Evolutionary conservation across 176 grass and related monocot species (phyloP).

Genomic region (Triticum timopheevii): DNA sequence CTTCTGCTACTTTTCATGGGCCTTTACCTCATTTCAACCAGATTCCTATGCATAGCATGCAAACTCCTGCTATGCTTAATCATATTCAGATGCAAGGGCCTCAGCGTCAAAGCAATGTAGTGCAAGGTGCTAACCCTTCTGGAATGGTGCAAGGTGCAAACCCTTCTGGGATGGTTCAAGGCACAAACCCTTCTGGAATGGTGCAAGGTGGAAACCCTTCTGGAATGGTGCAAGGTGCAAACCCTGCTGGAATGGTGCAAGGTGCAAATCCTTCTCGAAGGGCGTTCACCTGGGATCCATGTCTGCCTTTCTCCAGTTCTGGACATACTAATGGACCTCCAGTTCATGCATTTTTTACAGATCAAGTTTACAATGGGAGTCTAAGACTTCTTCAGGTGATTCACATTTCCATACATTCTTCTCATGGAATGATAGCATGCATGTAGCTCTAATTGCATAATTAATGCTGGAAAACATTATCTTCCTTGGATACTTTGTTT

Average conservation of each 20-base stretch:
- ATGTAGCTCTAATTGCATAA: slow-evolving; percentile 16
- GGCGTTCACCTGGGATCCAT: slow-evolving; percentile 46
- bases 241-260: no score
- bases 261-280: no score
- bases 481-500: neutral
- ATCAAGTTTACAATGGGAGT: slow-evolving; percentile 33
- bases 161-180: slow-evolving; percentile 22
- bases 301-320: slow-evolving; percentile 37
- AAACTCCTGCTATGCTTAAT: slow-evolving; percentile 35
- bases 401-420: slow-evolving; percentile 14
- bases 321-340: slow-evolving; percentile 38
- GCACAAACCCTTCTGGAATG: slow-evolving; percentile 35
- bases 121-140: slow-evolving; percentile 41
- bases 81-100: slow-evolving; percentile 40
- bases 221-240: no score
- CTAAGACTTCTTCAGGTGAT: slow-evolving; percentile 53
- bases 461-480: slow-evolving; percentile 9
- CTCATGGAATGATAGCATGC: slow-evolving; percentile 2
- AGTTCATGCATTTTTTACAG: slow-evolving; percentile 21
- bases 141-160: slow-evolving; percentile 31
- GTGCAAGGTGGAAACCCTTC: no score
- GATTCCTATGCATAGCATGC: slow-evolving; percentile 44
- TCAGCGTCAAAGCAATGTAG: slow-evolving; percentile 41
- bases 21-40: slow-evolving; percentile 40
- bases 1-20: slow-evolving; percentile 27